Conservation (phyloP, 2,329 filamentous ascomycete species). For the Aspergillus tamarii region DNA sequence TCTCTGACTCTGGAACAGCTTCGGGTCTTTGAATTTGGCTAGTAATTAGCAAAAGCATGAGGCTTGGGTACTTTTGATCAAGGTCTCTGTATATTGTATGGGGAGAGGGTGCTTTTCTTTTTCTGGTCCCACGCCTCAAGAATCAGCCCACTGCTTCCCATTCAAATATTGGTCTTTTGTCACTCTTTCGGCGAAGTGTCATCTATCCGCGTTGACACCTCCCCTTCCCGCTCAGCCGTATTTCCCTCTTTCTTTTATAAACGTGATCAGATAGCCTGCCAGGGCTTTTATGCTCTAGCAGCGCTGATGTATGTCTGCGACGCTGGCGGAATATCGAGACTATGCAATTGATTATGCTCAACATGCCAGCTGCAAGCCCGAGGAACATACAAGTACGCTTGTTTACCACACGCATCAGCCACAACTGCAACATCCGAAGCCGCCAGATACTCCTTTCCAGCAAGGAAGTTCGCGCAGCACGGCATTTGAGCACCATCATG, state of each 20-base stretch:
- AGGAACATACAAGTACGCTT: slow-evolving; percentile 67
- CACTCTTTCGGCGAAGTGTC: background rate
- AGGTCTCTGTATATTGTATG: background rate
- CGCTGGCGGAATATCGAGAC: slow-evolving; percentile 75
- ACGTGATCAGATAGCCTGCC: slow-evolving; percentile 53
- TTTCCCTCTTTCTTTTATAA: slow-evolving; percentile 6
- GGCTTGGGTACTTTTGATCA: slow-evolving; percentile 3
- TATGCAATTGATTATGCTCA: slow-evolving; percentile 76
- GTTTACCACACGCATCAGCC: slow-evolving; percentile 59
- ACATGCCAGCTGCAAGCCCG: slow-evolving; percentile 67
- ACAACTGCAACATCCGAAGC: slow-evolving; percentile 41
- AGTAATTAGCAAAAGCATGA: background rate
- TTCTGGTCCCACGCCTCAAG: background rate
- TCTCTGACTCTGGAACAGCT: slow-evolving; percentile 4
- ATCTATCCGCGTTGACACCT: background rate
- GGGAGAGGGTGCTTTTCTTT: background rate
- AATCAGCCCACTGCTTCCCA: background rate
- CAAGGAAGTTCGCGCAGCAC: slow-evolving; percentile 36
- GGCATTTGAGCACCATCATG: slow-evolving; percentile 41
- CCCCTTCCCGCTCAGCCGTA: background rate
- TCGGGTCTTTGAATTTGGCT: background rate
- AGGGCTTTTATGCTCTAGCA: slow-evolving; percentile 74
- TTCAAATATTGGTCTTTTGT: background rate
- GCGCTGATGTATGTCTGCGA: slow-evolving; percentile 72
- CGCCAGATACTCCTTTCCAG: slow-evolving; percentile 37